Conservation (phyloP, 306 rosid genomes). For the Lablab purpureus region DNA sequence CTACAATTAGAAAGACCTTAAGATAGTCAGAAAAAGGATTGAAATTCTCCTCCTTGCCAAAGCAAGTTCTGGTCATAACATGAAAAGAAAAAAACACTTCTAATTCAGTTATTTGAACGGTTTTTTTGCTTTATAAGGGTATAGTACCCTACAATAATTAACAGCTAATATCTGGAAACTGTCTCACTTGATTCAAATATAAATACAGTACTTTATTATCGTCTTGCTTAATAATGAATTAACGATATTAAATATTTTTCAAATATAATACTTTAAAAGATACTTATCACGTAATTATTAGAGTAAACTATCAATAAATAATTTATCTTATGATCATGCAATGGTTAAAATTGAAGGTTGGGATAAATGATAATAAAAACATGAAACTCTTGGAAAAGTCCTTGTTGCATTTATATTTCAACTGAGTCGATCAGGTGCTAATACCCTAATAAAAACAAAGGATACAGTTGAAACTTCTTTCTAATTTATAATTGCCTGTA, state of each 20-base stretch:
- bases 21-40: constrained; percentile 37
- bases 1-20: constrained; percentile 59
- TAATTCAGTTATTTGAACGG: background rate
- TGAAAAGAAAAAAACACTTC: constrained; percentile 31
- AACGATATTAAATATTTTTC: constrained; percentile 22
- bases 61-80: constrained; percentile 34
- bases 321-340: background rate
- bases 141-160: constrained; percentile 31
- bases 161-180: background rate
- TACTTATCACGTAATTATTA: background rate
- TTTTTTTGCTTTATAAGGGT: constrained; percentile 16
- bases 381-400: constrained; percentile 14
- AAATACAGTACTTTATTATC: constrained; percentile 21
- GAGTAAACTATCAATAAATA: background rate
- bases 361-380: constrained; percentile 1
- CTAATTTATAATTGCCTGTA: constrained; percentile 66
- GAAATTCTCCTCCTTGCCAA: constrained; percentile 37
- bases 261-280: background rate
- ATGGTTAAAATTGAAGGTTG: constrained; percentile 8
- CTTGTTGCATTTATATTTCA: constrained; percentile 29
- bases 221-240: background rate
- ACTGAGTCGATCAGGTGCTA: constrained; percentile 30
- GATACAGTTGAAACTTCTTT: constrained; percentile 39
- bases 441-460: constrained; percentile 43
- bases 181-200: constrained; percentile 23